Base-by-base conservation (phyloP, 192 early-diverging fungal species). In the Globomyces pollinis-pini region DNA sequence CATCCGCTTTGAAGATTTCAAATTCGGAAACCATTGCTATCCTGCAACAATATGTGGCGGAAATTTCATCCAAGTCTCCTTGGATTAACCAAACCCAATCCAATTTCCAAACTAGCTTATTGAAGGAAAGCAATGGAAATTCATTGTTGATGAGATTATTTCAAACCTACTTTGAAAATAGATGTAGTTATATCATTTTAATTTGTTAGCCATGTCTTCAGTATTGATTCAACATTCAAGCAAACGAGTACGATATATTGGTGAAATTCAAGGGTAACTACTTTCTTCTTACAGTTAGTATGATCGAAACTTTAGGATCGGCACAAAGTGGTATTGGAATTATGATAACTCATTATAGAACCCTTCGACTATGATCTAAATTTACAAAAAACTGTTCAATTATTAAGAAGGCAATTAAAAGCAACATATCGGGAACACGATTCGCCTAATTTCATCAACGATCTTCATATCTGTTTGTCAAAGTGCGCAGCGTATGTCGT, bases 201-300 rank as follows among this genome's bases (percentile, higher is more conserved):
- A n/a, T n/a, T n/a, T n/a, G n/a, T n/a, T n/a, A n/a, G 41, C 41
- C 15, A 11, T 41, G 29, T 26, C 72, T 43, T 60, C 72, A 26
- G 44, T 56, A 24, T 44, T 80, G 31, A 53, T 80, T 20, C 55
- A 62, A 44, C 68, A 63, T 29, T 35, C 67, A 38, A 64, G 63
- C 44, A 64, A 70, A 16, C 61, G 65, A 2, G 65, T 70, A n/a
- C 38, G 64, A 24, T 78, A 73, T 50, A 53, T 70, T 45, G 78
- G 78, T 41, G 78, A 80, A 51, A 59, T 80, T 12, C 13, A 62
- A 16, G 49, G 58, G 13, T 29, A 57, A 57, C n/a, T 42, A 4
- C 15, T 42, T 42, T 13, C 33, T n/a, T 13, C 33, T 16, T 18
- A 13, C 21, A 20, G 21, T 52, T 52, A 13, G 32, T 18, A 13